Evolutionary conservation across 2,329 filamentous ascomycete species (phyloP).

Genomic region (Phyllosticta capitalensis): DNA sequence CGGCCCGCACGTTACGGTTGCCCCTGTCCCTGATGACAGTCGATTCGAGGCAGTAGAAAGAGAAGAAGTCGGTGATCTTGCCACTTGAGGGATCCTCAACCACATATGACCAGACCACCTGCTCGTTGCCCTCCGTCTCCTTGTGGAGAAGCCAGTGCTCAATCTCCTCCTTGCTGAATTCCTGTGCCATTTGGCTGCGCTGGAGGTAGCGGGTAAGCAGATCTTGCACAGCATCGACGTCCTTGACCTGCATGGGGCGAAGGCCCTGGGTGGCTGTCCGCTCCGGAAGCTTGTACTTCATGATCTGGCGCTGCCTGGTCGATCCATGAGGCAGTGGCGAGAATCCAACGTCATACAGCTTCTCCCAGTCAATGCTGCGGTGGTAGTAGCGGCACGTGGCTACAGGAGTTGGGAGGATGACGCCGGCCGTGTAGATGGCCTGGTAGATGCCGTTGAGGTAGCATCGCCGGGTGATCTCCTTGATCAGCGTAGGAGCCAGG

Average conservation of each 20-base stretch:
- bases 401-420: slow-evolving; percentile 82
- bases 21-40: slow-evolving; percentile 77
- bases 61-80: slow-evolving; percentile 93
- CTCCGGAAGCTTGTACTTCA: slow-evolving; percentile 75
- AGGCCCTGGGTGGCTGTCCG: slow-evolving; percentile 64
- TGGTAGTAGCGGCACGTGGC: slow-evolving; percentile 95
- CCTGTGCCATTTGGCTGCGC: slow-evolving; percentile 75
- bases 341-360: slow-evolving; percentile 91
- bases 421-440: slow-evolving; percentile 89
- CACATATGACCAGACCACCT: slow-evolving; percentile 90
- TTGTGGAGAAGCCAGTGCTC: slow-evolving; percentile 80
- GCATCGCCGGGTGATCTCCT: slow-evolving; percentile 89
- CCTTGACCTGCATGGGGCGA: slow-evolving; percentile 68
- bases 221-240: slow-evolving; percentile 64
- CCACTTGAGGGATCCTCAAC: slow-evolving; percentile 61
- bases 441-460: slow-evolving; percentile 83
- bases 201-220: slow-evolving; percentile 69
- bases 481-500: slow-evolving; percentile 87
- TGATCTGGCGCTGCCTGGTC: slow-evolving; percentile 75
- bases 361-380: slow-evolving; percentile 87
- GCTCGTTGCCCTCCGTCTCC: slow-evolving; percentile 48
- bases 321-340: slow-evolving; percentile 75
- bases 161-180: slow-evolving; percentile 70
- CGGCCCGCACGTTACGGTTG: slow-evolving; percentile 72
- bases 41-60: slow-evolving; percentile 91